Conservation (phyloP, 208 protist species). For the Wallacemonas sp. region DNA sequence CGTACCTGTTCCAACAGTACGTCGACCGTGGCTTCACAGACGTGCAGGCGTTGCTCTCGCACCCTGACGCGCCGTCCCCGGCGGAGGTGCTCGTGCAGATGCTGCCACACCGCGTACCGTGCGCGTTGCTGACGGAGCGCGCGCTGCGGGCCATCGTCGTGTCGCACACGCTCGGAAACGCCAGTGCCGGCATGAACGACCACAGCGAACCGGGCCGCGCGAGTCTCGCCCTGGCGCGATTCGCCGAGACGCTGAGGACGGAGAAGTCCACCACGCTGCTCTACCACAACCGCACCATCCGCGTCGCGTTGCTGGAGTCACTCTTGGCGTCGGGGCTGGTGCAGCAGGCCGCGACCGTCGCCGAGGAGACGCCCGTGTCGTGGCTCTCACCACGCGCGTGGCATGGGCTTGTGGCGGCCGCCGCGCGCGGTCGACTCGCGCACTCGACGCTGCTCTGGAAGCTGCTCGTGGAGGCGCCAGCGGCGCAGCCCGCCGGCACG, state of each 20-base stretch:
- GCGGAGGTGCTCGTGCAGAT: conserved; percentile 51
- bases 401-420: conserved; percentile 45
- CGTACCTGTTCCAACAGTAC: conserved; percentile 53
- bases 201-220: not conserved
- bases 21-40: conserved; percentile 54
- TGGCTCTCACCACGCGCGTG: conserved; percentile 66
- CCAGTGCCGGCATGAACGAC: not conserved
- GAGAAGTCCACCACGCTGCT: conserved; percentile 5
- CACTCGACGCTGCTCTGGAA: conserved; percentile 66
- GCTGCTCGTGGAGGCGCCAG: conserved; percentile 27
- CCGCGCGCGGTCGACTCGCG: conserved; percentile 55
- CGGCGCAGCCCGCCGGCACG: not conserved
- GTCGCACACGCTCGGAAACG: conserved; percentile 20
- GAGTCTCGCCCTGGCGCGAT: not conserved
- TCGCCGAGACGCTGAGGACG: not conserved
- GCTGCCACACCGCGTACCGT: conserved; percentile 50
- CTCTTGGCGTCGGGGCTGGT: conserved; percentile 43
- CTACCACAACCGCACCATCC: conserved; percentile 41
- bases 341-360: conserved; percentile 43
- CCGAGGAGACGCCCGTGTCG: conserved; percentile 36
- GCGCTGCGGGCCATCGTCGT: conserved; percentile 35
- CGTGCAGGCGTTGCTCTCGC: conserved; percentile 41
- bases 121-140: conserved; percentile 35
- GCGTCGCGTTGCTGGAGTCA: conserved; percentile 52
- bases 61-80: conserved; percentile 66